These are phyloP conservation scores for Pulveroboletus sp. DNA, from an alignment of 768 basidiomycete species.

Conservation along the genomic window DNA sequence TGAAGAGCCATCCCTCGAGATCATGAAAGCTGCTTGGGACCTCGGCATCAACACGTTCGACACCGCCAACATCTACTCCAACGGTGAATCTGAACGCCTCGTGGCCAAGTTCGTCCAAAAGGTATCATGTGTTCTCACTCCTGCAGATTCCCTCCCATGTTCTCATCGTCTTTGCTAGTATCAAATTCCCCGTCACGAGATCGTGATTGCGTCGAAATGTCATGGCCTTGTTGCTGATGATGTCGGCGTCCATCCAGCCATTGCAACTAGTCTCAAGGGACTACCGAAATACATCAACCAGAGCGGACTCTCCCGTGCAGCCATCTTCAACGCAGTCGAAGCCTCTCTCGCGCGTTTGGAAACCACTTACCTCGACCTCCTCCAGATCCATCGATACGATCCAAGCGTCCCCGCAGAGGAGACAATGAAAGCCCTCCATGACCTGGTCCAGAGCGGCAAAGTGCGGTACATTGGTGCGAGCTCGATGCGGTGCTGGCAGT, in stretches of 20 bases:
- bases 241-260: background rate
- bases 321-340: slow-evolving; percentile 37
- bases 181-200: slow-evolving; percentile 30
- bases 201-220: slow-evolving; percentile 32
- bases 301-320: slow-evolving; percentile 32
- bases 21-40: slow-evolving; percentile 38
- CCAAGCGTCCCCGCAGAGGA: slow-evolving; percentile 34
- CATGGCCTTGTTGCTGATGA: slow-evolving; percentile 12
- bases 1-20: slow-evolving; percentile 26
- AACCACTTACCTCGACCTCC: slow-evolving; percentile 36
- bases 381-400: slow-evolving; percentile 46
- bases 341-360: slow-evolving; percentile 34
- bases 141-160: too few species aligned
- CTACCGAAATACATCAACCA: slow-evolving; percentile 29
- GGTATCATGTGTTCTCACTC: slow-evolving; percentile 8
- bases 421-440: slow-evolving; percentile 49
- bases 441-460: slow-evolving; percentile 44
- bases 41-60: slow-evolving; percentile 39
- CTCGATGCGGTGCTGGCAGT: slow-evolving; percentile 45
- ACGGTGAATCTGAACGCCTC: slow-evolving; percentile 35
- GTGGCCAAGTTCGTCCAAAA: slow-evolving; percentile 36
- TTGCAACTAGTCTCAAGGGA: background rate
- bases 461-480: slow-evolving; percentile 49
- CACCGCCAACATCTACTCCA: slow-evolving; percentile 36
- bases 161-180: slow-evolving; percentile 13